These are phyloP conservation scores for Penicillium glabrum DNA, from an alignment of 2,329 filamentous ascomycete genomes.

Conservation along the genomic window DNA sequence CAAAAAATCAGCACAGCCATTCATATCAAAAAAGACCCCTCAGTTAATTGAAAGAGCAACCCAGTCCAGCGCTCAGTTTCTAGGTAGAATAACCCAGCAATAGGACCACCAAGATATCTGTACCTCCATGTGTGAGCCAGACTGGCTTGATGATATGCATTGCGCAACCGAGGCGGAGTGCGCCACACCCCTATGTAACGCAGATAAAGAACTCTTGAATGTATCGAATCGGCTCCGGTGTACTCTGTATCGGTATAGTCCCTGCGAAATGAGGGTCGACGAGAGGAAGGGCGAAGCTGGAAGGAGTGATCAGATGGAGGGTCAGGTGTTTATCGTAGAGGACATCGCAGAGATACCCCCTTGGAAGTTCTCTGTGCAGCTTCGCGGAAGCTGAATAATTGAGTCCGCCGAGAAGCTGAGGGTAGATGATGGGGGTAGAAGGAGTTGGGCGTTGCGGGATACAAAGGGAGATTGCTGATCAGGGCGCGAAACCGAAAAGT, in stretches of 20 bases:
- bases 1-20: neutral
- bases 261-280: neutral
- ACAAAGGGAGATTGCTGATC: constrained; percentile 14
- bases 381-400: neutral
- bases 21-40: neutral
- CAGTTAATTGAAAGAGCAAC: no score
- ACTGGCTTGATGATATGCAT: constrained; percentile 93
- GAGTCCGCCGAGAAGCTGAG: neutral
- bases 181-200: constrained; percentile 1
- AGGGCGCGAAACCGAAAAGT: constrained; percentile 32
- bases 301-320: constrained; percentile 6
- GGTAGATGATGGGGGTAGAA: neutral
- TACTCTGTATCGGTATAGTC: neutral
- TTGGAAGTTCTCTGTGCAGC: neutral
- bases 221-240: neutral
- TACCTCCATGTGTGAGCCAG: constrained; percentile 93
- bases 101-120: neutral
- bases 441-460: constrained; percentile 8
- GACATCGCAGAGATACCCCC: constrained; percentile 30
- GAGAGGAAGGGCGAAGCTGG: neutral
- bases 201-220: neutral
- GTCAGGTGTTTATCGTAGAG: constrained; percentile 18
- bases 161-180: constrained; percentile 16
- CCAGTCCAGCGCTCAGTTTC: neutral
- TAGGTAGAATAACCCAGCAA: neutral